Conservation (phyloP, 2,329 filamentous ascomycete genomes). For the Mariannaea elegans region DNA sequence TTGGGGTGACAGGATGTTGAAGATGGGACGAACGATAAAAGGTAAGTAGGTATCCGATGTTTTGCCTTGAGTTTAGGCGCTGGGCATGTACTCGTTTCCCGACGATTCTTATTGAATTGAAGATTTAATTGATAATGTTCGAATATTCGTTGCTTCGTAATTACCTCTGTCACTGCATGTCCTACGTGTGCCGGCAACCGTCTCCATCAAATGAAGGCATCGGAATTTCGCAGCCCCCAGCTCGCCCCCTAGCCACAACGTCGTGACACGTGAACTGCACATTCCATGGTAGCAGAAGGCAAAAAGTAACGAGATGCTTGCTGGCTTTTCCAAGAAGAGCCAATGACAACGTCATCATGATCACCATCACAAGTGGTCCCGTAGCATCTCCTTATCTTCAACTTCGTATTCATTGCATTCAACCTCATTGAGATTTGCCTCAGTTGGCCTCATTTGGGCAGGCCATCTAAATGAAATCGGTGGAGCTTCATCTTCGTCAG, state of each 20-base stretch:
- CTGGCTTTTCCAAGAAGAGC: neutral
- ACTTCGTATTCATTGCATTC: neutral
- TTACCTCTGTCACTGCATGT: too few relatives aligned
- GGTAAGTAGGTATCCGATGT: too few relatives aligned
- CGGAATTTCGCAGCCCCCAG: neutral
- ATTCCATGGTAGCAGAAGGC: neutral
- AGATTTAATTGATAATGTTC: too few relatives aligned
- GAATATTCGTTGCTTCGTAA: too few relatives aligned
- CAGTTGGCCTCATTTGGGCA: neutral
- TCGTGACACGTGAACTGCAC: constrained; percentile 14
- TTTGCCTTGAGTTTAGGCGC: too few relatives aligned
- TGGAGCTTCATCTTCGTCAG: constrained; percentile 15
- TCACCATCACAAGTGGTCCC: neutral
- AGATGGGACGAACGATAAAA: neutral
- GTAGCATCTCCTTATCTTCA: neutral
- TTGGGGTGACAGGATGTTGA: neutral
- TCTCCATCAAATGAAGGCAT: constrained; percentile 8
- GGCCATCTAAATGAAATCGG: constrained; percentile 7
- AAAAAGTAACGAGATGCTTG: neutral
- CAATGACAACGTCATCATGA: constrained; percentile 1
- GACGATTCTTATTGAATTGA: neutral
- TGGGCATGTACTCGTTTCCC: too few relatives aligned
- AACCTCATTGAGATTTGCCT: neutral
- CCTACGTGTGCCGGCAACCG: too few relatives aligned
- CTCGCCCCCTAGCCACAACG: neutral